A percentile compares a stretch with the other conserved stretches of the same genome.
Conservation (phyloP, 2,329 filamentous ascomycete genomes). For the Colletotrichum graminicola region DNA sequence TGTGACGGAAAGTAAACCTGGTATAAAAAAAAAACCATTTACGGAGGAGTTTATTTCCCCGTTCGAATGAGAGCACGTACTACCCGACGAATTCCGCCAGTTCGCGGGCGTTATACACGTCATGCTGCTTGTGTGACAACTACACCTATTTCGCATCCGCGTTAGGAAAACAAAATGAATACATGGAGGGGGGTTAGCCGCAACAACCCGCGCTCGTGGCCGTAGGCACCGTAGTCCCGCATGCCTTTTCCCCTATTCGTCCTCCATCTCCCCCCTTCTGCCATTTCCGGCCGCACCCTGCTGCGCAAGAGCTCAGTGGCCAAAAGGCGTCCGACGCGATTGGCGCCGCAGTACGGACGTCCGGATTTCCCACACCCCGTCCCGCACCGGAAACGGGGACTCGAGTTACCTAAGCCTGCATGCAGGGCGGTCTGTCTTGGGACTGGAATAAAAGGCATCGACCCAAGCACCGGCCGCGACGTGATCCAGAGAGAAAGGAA, state of each 20-base stretch:
- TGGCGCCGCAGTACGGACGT: neutral
- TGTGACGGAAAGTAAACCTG: neutral
- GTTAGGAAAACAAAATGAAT: neutral
- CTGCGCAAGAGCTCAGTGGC: no score
- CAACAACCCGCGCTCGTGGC: neutral
- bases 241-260: no score
- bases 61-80: neutral
- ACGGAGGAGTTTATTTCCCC: neutral
- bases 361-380: neutral
- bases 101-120: neutral
- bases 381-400: neutral
- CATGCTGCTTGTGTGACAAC: neutral
- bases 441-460: neutral
- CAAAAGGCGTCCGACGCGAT: neutral
- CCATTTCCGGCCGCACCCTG: neutral
- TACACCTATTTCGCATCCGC: neutral
- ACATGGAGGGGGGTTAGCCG: neutral
- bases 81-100: neutral
- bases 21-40: neutral
- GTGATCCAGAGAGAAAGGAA: neutral
- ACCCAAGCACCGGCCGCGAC: neutral
- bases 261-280: neutral
- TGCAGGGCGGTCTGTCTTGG: neutral
- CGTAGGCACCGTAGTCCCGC: neutral
- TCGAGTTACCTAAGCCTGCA: neutral